Base-by-base conservation (phyloP, 148 eudicot species). In the Dianthus caryophyllus region DNA sequence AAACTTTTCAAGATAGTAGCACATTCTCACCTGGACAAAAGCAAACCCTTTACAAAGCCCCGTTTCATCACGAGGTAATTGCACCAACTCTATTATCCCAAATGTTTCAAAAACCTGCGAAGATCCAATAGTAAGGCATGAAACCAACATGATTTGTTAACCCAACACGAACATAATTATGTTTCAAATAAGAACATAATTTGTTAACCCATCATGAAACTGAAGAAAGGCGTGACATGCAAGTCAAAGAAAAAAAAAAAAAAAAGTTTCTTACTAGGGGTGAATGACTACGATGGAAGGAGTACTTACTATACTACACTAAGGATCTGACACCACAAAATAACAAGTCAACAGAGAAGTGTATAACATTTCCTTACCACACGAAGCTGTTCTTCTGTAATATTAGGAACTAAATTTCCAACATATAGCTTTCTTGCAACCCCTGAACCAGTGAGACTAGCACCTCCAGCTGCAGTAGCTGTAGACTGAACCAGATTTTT, bases 11-110 rank as follows among this genome's bases (percentile, higher is more conserved):
- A 63, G 31, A 44, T 22, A 44, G 11, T 11, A 63, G 44, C 53
- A 41, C 8, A 43, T 39, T 18, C 71, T 77, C 69, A 89, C 98
- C 94, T 92, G 98, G 61, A 92, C 75, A 84, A 92, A 92, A 60
- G 89, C 94, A 89, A 78, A 92, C 67, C 98, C 98, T 77, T 92
- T 91, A 80, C 88, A 82, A 54, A 84, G 81, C 41, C 94, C 96
- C 13, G 86, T 80, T 66, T 80, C 91, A 22, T 87, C 94, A 48
- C 78, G 82, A 65, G 96, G 96, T 78, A 92, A 76, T 79, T 92
- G 96, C 71, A 89, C 91, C 75, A 92, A 78, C 89, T 92, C 98
- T 61, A 92, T 86, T 36, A 79, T 67, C 55, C 98, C 98, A 83
- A 92, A 92, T 51, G 96, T 57, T 77, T 92, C 98, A 76, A 92